Base-by-base conservation (phyloP, 2,329 filamentous ascomycete species). In the Claviceps pusilla region DNA sequence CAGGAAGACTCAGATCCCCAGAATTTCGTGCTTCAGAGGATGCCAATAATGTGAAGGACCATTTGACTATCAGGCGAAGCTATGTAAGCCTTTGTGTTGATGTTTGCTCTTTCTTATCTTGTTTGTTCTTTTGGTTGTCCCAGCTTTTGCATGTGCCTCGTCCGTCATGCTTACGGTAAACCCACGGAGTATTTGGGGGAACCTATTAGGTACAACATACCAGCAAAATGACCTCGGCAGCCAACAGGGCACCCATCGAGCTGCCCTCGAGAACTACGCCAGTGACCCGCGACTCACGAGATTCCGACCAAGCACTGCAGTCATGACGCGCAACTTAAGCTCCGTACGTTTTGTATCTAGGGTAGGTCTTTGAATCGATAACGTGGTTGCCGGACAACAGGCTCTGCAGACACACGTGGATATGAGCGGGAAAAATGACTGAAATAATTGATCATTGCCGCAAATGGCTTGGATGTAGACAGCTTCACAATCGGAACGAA, bases 401-500 rank as follows among this genome's bases (percentile, higher is more conserved):
- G 9, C 79, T 73, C 12, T 80, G 80, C 43, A 94, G 73, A 41
- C 87, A 76, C 60, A 82, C 79, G 66, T 96, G 90, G 4, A 95
- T 79, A 70, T 95, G 89, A 7, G 86, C 86, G 0, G 90, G 90
- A 61, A 96, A 61, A 96, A 95, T 48, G 85, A 87, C 57, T 83
- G 80, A 65, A 96, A 96, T 55, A 87, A 94, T 37, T 86, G 85
- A 66, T 93, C 87, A 56, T 87, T 85, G 52, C 90, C 89, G 76
- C 93, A 85, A 70, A 94, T 95, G 57, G 90, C 89, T 71, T 95
- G 90, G 54, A 95, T 82, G 65, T 89, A 95, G 53, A 95, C 73
- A 28, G 61, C 66, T 43, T 61, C 56, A 16, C 55, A 56, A 16
- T 59, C 56, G 24, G 65, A 47, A 63, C 60, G 60, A 39, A 74